phyloP scores from a whole-genome alignment of 129 eudicot genomes.

The Chrysanthemum makinoi region DNA sequence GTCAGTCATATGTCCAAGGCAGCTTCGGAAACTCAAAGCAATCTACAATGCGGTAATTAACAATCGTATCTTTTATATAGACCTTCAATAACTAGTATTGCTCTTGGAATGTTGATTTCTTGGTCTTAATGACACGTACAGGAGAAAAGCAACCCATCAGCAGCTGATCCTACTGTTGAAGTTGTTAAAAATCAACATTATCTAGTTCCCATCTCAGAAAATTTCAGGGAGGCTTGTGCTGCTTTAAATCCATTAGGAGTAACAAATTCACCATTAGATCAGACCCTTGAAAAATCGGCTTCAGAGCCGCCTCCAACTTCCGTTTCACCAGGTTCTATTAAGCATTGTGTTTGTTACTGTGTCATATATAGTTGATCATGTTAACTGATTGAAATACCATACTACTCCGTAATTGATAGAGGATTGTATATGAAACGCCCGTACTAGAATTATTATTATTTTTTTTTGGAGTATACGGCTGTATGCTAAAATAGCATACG shows the following conservation, averaged over 20 bases:
- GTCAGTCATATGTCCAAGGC: constrained; percentile 32
- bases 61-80: not conserved
- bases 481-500: no score
- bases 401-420: no score
- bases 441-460: no score
- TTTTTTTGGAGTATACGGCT: no score
- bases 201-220: constrained; percentile 19
- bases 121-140: not conserved
- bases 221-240: constrained; percentile 21
- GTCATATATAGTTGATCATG: no score
- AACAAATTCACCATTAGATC: not conserved
- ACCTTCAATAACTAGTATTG: no score
- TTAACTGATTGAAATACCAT: no score
- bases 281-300: no score
- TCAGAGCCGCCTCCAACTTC: no score
- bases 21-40: constrained; percentile 29
- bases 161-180: constrained; percentile 15
- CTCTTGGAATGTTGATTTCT: constrained; percentile 4
- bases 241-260: constrained; percentile 40
- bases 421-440: no score
- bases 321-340: no score
- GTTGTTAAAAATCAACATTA: constrained; percentile 13
- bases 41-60: constrained; percentile 16
- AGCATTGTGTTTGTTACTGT: no score
- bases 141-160: constrained; percentile 22